These are phyloP conservation scores for Saksenaea vasiformis DNA, from an alignment of 371 early-diverging fungal genomes.

Conservation along the genomic window DNA sequence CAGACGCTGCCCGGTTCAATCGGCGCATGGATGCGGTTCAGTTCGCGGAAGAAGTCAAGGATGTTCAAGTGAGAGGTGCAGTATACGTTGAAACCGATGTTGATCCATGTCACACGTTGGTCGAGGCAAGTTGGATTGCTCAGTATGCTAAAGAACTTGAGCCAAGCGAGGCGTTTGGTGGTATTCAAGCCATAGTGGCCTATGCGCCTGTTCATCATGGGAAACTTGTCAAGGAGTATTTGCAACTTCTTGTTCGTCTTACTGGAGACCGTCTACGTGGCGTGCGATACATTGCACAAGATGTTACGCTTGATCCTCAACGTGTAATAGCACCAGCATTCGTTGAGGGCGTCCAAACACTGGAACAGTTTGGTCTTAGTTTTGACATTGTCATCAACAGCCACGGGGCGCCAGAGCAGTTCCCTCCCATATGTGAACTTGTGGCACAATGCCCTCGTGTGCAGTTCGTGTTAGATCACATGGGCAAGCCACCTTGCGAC, in stretches of 20 bases:
- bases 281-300: slow-evolving; percentile 41
- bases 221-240: slow-evolving; percentile 18
- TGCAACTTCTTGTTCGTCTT: slow-evolving; percentile 26
- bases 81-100: slow-evolving; percentile 34
- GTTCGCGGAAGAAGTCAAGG: slow-evolving; percentile 3
- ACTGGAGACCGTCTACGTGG: slow-evolving; percentile 26
- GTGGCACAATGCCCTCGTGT: slow-evolving; percentile 42
- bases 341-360: slow-evolving; percentile 29
- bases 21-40: slow-evolving; percentile 22
- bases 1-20: slow-evolving; percentile 15
- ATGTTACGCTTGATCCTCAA: slow-evolving; percentile 30
- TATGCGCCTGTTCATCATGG: slow-evolving; percentile 50
- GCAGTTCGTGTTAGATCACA: slow-evolving; percentile 48
- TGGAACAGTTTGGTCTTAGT: slow-evolving; percentile 29
- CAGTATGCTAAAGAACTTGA: slow-evolving; percentile 26
- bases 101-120: slow-evolving; percentile 28
- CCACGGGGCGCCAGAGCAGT: slow-evolving; percentile 36
- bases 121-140: slow-evolving; percentile 46
- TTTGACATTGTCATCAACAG: slow-evolving; percentile 47
- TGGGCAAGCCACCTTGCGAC: slow-evolving; percentile 52
- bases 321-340: slow-evolving; percentile 26
- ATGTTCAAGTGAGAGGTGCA: slow-evolving; percentile 11
- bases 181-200: slow-evolving; percentile 44
- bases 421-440: slow-evolving; percentile 34
- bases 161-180: slow-evolving; percentile 27